phyloP scores from a whole-genome alignment of 106 monocot genomes.

The Phalaenopsis aphrodite region DNA sequence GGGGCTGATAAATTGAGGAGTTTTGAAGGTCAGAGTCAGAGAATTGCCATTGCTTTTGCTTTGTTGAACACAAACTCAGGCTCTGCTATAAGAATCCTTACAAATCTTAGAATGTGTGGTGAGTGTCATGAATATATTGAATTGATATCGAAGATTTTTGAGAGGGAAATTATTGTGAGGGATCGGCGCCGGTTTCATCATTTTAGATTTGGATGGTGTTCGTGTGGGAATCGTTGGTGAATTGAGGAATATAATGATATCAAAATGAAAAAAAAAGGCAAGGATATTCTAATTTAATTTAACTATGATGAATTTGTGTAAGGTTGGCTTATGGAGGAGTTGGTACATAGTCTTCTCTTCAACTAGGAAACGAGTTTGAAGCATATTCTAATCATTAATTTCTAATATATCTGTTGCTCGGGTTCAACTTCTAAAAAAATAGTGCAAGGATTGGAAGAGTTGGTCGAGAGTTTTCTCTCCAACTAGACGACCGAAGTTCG shows the following conservation, averaged over 20 bases:
- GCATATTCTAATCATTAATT: too few relatives aligned
- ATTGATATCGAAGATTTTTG: constrained; percentile 56
- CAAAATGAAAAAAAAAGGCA: too few relatives aligned
- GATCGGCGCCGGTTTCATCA: constrained; percentile 33
- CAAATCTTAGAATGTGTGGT: constrained; percentile 11
- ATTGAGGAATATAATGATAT: background rate
- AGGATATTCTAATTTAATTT: too few relatives aligned
- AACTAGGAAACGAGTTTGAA: too few relatives aligned
- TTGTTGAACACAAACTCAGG: constrained; percentile 13
- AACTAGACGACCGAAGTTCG: too few relatives aligned
- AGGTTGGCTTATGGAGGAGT: too few relatives aligned
- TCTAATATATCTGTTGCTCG: too few relatives aligned
- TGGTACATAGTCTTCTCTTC: too few relatives aligned
- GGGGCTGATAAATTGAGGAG: constrained; percentile 4
- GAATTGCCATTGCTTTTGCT: constrained; percentile 20
- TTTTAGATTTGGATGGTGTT: constrained; percentile 14
- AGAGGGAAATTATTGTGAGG: constrained; percentile 46
- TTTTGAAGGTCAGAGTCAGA: constrained; percentile 15
- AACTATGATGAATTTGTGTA: too few relatives aligned
- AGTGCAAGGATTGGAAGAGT: too few relatives aligned
- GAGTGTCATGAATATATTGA: constrained; percentile 65
- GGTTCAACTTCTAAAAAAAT: too few relatives aligned
- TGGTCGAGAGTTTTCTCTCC: too few relatives aligned
- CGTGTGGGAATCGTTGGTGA: constrained; percentile 17
- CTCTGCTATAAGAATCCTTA: constrained; percentile 7